phyloP scores from a whole-genome alignment of 2,329 filamentous ascomycete species.

The Byssochlamys sp. region DNA sequence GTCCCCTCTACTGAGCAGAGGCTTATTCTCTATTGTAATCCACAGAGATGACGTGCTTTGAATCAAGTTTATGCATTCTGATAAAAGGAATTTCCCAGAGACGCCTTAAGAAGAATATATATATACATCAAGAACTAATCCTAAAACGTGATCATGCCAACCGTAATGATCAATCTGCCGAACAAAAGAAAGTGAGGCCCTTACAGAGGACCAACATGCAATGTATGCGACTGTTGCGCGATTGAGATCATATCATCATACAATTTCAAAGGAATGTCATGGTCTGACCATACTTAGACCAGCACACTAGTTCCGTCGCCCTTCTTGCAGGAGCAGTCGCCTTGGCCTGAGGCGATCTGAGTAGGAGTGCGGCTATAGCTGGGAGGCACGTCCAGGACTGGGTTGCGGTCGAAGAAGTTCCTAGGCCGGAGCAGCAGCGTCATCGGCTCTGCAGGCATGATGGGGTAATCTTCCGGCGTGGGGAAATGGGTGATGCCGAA shows the following conservation, averaged over 20 bases:
- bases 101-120: background rate
- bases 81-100: no score
- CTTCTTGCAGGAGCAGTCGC: slow-evolving; percentile 26
- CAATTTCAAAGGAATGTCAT: background rate
- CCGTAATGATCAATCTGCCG: background rate
- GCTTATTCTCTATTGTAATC: no score
- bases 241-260: background rate
- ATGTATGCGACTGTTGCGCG: background rate
- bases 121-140: background rate
- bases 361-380: slow-evolving; percentile 65
- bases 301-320: slow-evolving; percentile 29
- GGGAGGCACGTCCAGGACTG: slow-evolving; percentile 69
- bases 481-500: slow-evolving; percentile 89
- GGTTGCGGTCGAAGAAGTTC: slow-evolving; percentile 74
- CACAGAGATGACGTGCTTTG: no score
- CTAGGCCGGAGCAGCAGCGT: slow-evolving; percentile 66
- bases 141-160: background rate
- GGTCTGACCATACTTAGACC: slow-evolving; percentile 17
- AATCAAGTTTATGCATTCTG: no score
- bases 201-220: background rate
- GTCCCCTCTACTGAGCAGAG: no score
- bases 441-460: slow-evolving; percentile 85
- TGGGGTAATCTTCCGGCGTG: slow-evolving; percentile 77
- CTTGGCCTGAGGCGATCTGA: slow-evolving; percentile 46
- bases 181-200: background rate